Evolutionary conservation across 257 asterid genomes (phyloP), one percentile per base, ranked within the genome.

Genomic region (Thymus mandschuricus): DNA sequence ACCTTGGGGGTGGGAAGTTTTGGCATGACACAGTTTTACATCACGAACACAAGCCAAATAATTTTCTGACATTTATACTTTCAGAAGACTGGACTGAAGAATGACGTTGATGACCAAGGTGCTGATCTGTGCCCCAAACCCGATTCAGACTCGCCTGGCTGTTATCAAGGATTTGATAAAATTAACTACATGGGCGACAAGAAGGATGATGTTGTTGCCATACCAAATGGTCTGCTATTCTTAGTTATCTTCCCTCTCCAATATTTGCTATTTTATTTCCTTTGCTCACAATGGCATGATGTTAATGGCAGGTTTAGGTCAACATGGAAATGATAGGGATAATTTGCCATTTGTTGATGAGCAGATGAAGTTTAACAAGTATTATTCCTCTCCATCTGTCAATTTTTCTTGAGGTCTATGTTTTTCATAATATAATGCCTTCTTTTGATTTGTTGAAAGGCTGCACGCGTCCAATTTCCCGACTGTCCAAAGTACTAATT

Each of bases 311-410:
- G 98, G 84, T 82, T 79, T 64, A 64, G 61, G 62, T 59, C 79
- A 79, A 63, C 76, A 74, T 64, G 76, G 75, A 66, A 77, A 75
- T 60, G 79, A 83, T 69, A 71, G 60, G 74, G 76, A 71, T 55
- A 38, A 52, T 48, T 30, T 68, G 30, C 86, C 57, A 13, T 74
- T 60, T 74, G 74, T 59, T 75, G 78, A 75, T 70, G 85, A 82
- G 79, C 78, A 45, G 61, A 65, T 44, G 79, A 77, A 81, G 75
- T 66, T 72, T 70, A 80, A 70, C 59, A 86, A 80, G 98, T 90
- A 88, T 62, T 61, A 6, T 12, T 31, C 51, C 13, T 71, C 63
- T 67, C 64, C 72, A 49, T 62, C 51, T 35, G 6, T 64, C n/a
- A 70, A 6, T 35, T 68, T 59, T 70, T 70, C 51, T 43, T 45